These are phyloP conservation scores for Venturia effusa DNA, from an alignment of 2,329 filamentous ascomycete genomes.

Conservation along the genomic window DNA sequence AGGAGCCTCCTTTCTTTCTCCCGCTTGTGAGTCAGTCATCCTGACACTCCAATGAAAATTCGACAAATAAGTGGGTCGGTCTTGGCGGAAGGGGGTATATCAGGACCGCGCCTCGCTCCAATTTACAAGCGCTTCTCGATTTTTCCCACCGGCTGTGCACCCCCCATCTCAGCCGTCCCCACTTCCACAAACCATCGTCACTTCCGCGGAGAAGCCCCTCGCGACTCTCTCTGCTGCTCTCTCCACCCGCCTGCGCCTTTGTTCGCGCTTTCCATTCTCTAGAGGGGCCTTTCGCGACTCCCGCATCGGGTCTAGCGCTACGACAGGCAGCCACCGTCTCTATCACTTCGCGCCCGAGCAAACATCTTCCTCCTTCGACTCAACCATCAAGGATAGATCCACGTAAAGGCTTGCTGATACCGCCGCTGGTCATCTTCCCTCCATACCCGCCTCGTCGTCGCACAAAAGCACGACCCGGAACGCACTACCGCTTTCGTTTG, in stretches of 20 bases:
- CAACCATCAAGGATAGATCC: neutral
- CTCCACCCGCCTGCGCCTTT: neutral
- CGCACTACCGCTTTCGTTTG: neutral
- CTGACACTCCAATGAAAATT: neutral
- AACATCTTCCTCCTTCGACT: neutral
- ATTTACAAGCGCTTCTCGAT: neutral
- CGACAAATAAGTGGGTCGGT: neutral
- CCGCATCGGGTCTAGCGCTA: neutral
- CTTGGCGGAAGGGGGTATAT: too few relatives aligned
- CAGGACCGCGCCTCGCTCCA: too few relatives aligned
- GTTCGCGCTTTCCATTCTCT: constrained; percentile 2
- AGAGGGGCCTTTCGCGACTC: neutral
- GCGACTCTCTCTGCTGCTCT: neutral
- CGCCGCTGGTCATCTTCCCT: neutral
- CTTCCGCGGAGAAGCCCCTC: neutral
- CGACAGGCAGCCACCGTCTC: constrained; percentile 1
- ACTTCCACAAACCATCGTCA: neutral
- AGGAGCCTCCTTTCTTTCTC: neutral
- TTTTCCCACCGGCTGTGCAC: neutral
- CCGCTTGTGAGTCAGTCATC: neutral
- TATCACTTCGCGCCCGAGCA: neutral
- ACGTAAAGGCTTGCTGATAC: neutral
- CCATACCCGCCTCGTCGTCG: neutral
- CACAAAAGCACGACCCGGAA: constrained; percentile 1
- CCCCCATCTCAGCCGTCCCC: neutral